These are phyloP conservation scores for Epichloe uncinata DNA, from an alignment of 2,329 filamentous ascomycete species.

Conservation along the genomic window DNA sequence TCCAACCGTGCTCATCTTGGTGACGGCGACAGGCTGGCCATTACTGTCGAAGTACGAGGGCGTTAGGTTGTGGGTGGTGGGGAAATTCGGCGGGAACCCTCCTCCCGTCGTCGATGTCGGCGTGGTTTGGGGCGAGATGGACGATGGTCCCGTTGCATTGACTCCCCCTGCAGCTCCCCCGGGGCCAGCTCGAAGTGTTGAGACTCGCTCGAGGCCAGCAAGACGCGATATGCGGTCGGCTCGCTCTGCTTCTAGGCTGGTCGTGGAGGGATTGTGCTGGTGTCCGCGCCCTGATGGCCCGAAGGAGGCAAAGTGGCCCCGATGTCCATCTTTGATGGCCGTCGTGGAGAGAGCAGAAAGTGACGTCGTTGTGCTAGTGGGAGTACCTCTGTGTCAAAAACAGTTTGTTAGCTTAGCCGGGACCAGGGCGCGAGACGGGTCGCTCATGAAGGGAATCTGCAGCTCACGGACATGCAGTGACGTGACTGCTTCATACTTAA, in stretches of 20 bases:
- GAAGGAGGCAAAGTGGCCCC: slow-evolving; percentile 53
- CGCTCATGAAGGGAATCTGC: background rate
- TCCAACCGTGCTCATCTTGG: slow-evolving; percentile 80
- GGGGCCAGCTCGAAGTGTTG: slow-evolving; percentile 51
- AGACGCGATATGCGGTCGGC: slow-evolving; percentile 91
- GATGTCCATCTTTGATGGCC: slow-evolving; percentile 92
- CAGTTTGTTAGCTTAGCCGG: background rate
- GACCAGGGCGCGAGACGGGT: background rate
- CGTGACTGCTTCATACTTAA: background rate
- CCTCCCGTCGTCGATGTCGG: slow-evolving; percentile 32
- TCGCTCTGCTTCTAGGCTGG: slow-evolving; percentile 78
- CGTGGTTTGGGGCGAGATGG: slow-evolving; percentile 35
- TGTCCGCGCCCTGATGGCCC: slow-evolving; percentile 39
- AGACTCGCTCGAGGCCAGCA: slow-evolving; percentile 78
- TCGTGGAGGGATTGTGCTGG: slow-evolving; percentile 46
- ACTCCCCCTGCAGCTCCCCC: slow-evolving; percentile 19
- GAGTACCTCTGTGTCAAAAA: slow-evolving; percentile 46
- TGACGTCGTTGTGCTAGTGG: slow-evolving; percentile 83
- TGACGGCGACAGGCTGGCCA: slow-evolving; percentile 53
- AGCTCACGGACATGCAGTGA: background rate
- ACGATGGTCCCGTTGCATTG: slow-evolving; percentile 14
- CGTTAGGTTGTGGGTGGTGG: slow-evolving; percentile 28
- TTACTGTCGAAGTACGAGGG: slow-evolving; percentile 72
- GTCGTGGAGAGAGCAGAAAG: slow-evolving; percentile 86
- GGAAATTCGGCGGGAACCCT: slow-evolving; percentile 26